phyloP scores from a whole-genome alignment of 257 asterid species.

The Ilex asprella region DNA sequence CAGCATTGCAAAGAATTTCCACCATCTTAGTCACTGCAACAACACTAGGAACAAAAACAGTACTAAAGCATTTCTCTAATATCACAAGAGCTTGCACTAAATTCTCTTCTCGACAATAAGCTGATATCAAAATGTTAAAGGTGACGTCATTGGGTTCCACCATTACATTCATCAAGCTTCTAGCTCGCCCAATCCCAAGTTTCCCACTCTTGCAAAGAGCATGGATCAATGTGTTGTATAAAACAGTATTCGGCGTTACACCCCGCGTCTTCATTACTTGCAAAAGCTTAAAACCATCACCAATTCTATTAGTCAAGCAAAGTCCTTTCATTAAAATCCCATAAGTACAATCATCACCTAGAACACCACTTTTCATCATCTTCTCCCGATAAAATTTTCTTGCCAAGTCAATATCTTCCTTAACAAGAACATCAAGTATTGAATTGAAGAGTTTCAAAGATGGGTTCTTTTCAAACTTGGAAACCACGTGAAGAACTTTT shows the following conservation, averaged over 20 bases:
- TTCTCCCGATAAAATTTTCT: constrained; percentile 77
- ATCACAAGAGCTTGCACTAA: constrained; percentile 72
- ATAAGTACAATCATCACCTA: constrained; percentile 74
- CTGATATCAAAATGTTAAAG: constrained; percentile 65
- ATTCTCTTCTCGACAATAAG: constrained; percentile 63
- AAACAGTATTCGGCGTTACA: constrained; percentile 41
- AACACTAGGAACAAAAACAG: constrained; percentile 64
- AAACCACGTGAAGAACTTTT: constrained; percentile 47
- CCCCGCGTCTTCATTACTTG: constrained; percentile 59
- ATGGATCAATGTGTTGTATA: constrained; percentile 67
- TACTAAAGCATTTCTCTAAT: constrained; percentile 60
- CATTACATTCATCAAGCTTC: constrained; percentile 75
- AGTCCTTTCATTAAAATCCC: constrained; percentile 94
- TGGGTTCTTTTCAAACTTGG: constrained; percentile 52
- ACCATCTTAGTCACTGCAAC: constrained; percentile 62
- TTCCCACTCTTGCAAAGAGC: constrained; percentile 83
- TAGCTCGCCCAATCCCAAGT: constrained; percentile 67
- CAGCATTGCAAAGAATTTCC: constrained; percentile 43
- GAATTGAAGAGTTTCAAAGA: constrained; percentile 72
- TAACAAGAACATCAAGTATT: constrained; percentile 83
- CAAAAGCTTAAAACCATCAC: constrained; percentile 82
- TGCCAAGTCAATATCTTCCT: constrained; percentile 82
- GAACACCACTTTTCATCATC: constrained; percentile 61
- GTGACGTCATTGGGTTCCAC: constrained; percentile 58
- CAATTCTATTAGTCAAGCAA: constrained; percentile 79